Evolutionary conservation across 2,329 filamentous ascomycete species (phyloP), one percentile per base, ranked within the genome.

Genomic region (Diplodia scrobiculata): DNA sequence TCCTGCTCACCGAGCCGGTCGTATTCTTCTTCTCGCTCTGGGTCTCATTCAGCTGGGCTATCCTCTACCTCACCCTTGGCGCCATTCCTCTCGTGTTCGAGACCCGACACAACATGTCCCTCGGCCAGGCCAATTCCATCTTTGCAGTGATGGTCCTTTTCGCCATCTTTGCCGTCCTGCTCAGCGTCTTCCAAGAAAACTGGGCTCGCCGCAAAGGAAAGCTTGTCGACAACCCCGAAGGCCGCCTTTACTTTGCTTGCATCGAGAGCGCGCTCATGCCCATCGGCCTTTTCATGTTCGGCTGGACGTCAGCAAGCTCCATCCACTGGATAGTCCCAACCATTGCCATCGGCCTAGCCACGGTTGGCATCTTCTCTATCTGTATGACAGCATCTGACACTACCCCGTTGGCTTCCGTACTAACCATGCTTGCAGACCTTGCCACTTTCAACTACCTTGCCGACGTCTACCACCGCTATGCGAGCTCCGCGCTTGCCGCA

Each of bases 361-460:
- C 90, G 0, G 90, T 94, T 82, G 89, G 93, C 32, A 96, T 97
- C 69, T 94, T 91, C 76, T 89, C 87, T 48, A 87, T 97, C 41
- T 96, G 96, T 66, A 58, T 21, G 52, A 27, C 17, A 9, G 14
- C 7, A 13, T 5, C 19, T 6, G 9, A 11, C 14, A 10, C 13
- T 11, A 7, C 48, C 34, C 29, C 25, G 2, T 13, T 7, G 21
- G 34, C 6, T n/a, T 17, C 29, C 75, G 76, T 34, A 21, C 38
- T 53, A n/a, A 47, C 29, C 14, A 11, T 2, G 6, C 4, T 4
- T 2, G 14, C 38, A 65, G 63, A 65, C 73, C 84, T 97, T 0
- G 89, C 92, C 2, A 91, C 92, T 0, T 97, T 97, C 80, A 97
- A 97, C 75, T 97, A 96, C 71, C 83, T 97, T 1, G 92, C 92